Conservation (phyloP, 2,329 filamentous ascomycete genomes). For the Fusarium incarnatum region DNA sequence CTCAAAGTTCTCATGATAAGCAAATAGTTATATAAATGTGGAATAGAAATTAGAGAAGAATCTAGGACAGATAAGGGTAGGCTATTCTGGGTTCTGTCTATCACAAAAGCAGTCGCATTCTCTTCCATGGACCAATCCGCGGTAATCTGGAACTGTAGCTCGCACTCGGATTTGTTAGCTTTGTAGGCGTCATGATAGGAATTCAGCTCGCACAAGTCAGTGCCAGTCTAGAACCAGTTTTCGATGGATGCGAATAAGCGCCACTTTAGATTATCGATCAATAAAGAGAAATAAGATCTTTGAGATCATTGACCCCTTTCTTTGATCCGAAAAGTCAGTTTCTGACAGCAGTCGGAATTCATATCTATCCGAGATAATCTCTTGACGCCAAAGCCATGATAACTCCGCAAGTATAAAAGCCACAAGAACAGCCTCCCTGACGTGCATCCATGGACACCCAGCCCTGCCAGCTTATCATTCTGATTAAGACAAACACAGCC, state of each 20-base stretch:
- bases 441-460: background rate
- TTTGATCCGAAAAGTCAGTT: slow-evolving; percentile 1
- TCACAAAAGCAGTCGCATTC: background rate
- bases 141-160: background rate
- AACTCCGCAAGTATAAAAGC: slow-evolving; percentile 36
- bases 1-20: background rate
- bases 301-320: background rate
- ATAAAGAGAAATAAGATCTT: slow-evolving; percentile 14
- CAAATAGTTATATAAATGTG: too few relatives aligned
- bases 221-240: slow-evolving; percentile 1
- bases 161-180: slow-evolving; percentile 22
- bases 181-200: slow-evolving; percentile 29
- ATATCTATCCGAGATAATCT: slow-evolving; percentile 24
- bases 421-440: background rate
- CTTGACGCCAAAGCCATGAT: background rate
- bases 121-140: background rate
- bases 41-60: background rate
- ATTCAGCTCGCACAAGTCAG: slow-evolving; percentile 17
- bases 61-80: background rate
- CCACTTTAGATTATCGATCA: slow-evolving; percentile 13
- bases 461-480: too few relatives aligned
- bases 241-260: slow-evolving; percentile 7
- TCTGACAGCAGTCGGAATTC: slow-evolving; percentile 18
- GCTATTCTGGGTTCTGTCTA: background rate
- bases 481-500: slow-evolving; percentile 18